Evolutionary conservation across 179 eudicot genomes (phyloP), one percentile per base, ranked within the genome.

Genomic region (Gypsophila paniculata): DNA sequence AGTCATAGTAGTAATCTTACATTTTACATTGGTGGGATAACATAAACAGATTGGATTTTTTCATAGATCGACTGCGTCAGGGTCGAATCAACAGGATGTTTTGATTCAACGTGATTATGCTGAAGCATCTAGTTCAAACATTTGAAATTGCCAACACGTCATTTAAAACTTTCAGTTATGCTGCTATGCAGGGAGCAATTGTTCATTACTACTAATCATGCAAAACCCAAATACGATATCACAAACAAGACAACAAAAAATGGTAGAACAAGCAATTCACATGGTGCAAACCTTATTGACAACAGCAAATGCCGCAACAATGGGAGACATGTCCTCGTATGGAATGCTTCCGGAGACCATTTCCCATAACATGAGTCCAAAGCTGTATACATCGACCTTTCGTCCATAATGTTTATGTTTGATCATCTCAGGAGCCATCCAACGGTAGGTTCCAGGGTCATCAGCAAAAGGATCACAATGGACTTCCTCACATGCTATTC

Each of bases 401-500:
- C 85, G 77, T 13, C 91, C 93, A 79, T 91, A 88, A 1, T 85
- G 79, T 69, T 87, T 86, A 38, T 85, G 86, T 72, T 77, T 86
- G 59, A 91, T 90, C 96, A 91, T 88, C 81, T 91, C 97, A 12
- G 97, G 96, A 8, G 97, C 97, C 97, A 91, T 91, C 97, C 97
- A 91, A 63, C 97, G 90, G 71, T 85, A 91, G 14, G 97, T 90
- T 34, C 96, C 97, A 5, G 96, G 93, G 71, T 87, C 97, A 84
- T 90, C 93, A 14, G 84, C 86, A 54, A 91, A 76, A 38, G 80
- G 81, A 76, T 91, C 96, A 69, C 89, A 83, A 8, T 77, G 67
- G 13, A 84, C 89, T 82, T 87, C 96, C 76, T 90, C 90, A 64
- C 96, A 91, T 5, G 89, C 96, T 59, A 88, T 91, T 64, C 97